A percentile compares a stretch with the other conserved stretches of the same genome.
phyloP scores from a whole-genome alignment of 805 yeast genomes.

The Priceomyces haplophilus region DNA sequence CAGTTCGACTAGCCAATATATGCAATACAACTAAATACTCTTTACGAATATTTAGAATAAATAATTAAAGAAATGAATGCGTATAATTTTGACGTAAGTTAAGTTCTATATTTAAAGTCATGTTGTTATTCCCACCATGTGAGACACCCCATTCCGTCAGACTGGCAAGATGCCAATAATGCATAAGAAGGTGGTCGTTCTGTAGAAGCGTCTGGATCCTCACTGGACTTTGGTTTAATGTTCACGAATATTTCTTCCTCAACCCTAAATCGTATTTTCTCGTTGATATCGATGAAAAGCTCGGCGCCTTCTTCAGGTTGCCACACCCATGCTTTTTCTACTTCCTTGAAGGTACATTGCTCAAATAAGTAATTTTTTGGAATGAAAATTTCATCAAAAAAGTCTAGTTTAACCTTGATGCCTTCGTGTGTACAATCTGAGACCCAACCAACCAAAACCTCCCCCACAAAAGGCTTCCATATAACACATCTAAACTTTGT shows the following conservation, averaged over 20 bases:
- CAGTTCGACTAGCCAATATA: conserved; percentile 93
- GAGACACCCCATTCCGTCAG: conserved; percentile 94
- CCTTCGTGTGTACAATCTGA: conserved; percentile 87
- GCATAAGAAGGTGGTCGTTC: conserved; percentile 75
- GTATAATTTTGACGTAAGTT: neutral
- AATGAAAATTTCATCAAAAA: conserved; percentile 88
- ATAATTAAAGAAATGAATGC: neutral
- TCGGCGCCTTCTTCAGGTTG: conserved; percentile 68
- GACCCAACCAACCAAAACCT: conserved; percentile 88
- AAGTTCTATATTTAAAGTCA: neutral
- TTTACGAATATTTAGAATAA: neutral
- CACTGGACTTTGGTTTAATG: conserved; percentile 74
- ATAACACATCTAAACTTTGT: conserved; percentile 72
- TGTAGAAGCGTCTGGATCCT: conserved; percentile 41
- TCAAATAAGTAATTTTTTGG: conserved; percentile 84
- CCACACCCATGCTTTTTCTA: conserved; percentile 97
- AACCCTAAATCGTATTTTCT: conserved; percentile 84
- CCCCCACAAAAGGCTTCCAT: conserved; percentile 94
- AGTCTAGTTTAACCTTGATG: conserved; percentile 76
- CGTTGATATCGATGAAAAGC: conserved; percentile 84
- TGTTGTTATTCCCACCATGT: conserved; percentile 87
- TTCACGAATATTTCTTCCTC: conserved; percentile 86
- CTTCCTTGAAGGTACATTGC: conserved; percentile 58
- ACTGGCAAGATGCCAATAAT: conserved; percentile 83
- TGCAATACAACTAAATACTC: conserved; percentile 81